A percentile compares a stretch with the other conserved stretches of the same genome.
Conservation (phyloP, 2,329 filamentous ascomycete species). For the Botrytis sinoallii region DNA sequence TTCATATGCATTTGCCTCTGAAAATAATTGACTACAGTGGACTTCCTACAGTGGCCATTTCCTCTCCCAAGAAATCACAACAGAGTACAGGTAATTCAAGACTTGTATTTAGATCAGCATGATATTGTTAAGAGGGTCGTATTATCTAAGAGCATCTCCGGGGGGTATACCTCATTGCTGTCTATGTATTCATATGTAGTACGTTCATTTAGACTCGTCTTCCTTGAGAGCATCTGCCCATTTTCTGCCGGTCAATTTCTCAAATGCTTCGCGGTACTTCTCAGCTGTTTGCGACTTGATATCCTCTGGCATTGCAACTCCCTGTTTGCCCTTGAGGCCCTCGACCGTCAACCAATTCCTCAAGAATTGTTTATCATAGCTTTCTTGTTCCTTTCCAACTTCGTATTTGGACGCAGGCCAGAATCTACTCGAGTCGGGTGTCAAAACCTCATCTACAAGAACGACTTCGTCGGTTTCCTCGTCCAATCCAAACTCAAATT, state of each 20-base stretch:
- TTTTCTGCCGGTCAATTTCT: constrained; percentile 60
- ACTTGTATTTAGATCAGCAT: neutral
- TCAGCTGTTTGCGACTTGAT: constrained; percentile 64
- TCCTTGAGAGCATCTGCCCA: constrained; percentile 34
- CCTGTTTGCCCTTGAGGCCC: constrained; percentile 72
- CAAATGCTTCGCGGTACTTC: constrained; percentile 75
- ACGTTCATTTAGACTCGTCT: neutral
- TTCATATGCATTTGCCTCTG: neutral
- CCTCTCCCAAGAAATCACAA: neutral
- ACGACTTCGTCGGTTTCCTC: constrained; percentile 58
- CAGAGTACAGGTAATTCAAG: neutral
- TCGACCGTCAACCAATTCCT: constrained; percentile 75
- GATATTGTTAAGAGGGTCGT: neutral
- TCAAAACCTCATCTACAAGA: constrained; percentile 71
- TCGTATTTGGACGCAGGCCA: constrained; percentile 75
- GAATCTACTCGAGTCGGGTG: constrained; percentile 80
- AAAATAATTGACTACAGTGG: neutral
- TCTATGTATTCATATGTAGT: constrained; percentile 3
- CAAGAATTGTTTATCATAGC: constrained; percentile 85
- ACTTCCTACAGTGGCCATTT: neutral
- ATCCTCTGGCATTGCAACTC: constrained; percentile 67
- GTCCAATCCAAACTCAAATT: constrained; percentile 70
- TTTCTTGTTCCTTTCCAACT: constrained; percentile 71
- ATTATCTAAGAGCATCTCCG: neutral
- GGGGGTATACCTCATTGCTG: neutral